Evolutionary conservation across 1,284 basidiomycete genomes (phyloP), one percentile per base, ranked within the genome.

Genomic region (Leccinum griseonigrum): DNA sequence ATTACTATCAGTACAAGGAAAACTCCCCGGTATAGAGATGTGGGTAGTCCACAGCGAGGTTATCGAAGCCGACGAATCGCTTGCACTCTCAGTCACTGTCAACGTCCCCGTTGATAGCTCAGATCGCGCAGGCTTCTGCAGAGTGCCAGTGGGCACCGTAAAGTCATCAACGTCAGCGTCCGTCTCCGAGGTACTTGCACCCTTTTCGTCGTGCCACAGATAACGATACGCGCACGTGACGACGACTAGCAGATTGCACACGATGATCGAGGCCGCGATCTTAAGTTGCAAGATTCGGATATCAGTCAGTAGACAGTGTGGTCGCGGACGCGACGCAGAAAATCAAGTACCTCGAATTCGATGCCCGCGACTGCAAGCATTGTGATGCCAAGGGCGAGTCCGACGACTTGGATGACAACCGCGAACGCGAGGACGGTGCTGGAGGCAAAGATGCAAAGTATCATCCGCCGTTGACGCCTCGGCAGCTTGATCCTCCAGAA

Each of bases 221-320:
- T 38, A 32, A 11, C 65, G 65, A 46, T 67, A 69, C 1, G 40
- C 4, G 16, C 32, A 69, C 2, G 67, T 69, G 38, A 70, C 69
- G 31, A 70, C 62, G 6, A 69, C 69, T 8, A 69, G 55, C 8
- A 69, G 40, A 36, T 70, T 68, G 60, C 69, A 70, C n/a, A 70
- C 40, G 13, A 69, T 60, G 22, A 65, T 58, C 4, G 59, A 63
- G 10, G 55, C 31, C 11, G 56, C 56, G 8, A 56, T 34, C 66
- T 36, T 10, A 32, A 32, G 32, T 67, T 38, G 14, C 8, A 11
- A n/a, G 7, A 10, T 13, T 7, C 7, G 2, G 11, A 9, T 31
- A n/a, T 40, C 8, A 22, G 22, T 22, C 22, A 22, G 22, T 22
- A 22, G 22, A 22, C 22, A 22, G 22, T n/a, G n/a, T 46, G 18